Evolutionary conservation across 306 rosid genomes (phyloP).

Genomic region (Gynostemma pentaphyllum): DNA sequence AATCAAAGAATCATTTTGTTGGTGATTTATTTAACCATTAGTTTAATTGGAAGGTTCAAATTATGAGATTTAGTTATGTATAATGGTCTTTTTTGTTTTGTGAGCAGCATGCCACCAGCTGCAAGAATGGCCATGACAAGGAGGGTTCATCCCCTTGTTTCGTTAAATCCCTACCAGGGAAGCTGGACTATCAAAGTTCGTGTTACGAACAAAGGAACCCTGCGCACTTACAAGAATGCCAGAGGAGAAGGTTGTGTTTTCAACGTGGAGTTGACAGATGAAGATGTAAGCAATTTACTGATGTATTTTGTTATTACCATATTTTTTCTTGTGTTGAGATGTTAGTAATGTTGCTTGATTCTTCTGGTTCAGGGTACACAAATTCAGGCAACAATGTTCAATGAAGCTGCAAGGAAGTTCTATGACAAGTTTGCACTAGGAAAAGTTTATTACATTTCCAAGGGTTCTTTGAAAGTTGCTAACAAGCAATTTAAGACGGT

Average conservation of each 20-base stretch:
- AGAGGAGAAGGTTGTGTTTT: conserved; percentile 95
- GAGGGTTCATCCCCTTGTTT: conserved; percentile 79
- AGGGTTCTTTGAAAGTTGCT: conserved; percentile 69
- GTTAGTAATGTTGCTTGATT: background rate
- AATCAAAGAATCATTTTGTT: background rate
- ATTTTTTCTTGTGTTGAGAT: background rate
- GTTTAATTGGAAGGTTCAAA: too few species aligned
- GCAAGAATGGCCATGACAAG: conserved; percentile 84
- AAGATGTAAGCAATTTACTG: conserved; percentile 46
- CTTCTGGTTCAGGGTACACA: conserved; percentile 62
- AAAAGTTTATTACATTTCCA: conserved; percentile 82
- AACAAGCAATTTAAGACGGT: conserved; percentile 85
- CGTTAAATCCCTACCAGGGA: conserved; percentile 85
- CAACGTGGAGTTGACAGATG: conserved; percentile 89
- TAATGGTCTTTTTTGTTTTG: background rate
- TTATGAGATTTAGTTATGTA: background rate
- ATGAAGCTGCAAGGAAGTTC: conserved; percentile 78
- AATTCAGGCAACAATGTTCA: conserved; percentile 98
- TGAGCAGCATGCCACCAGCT: conserved; percentile 58
- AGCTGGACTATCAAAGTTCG: conserved; percentile 89
- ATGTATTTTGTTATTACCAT: background rate
- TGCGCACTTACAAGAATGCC: conserved; percentile 76
- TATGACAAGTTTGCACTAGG: conserved; percentile 69
- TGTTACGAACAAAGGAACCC: conserved; percentile 72
- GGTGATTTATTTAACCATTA: background rate